Base-by-base conservation (phyloP, 1,284 basidiomycete species). In the Rhodofomes roseus region DNA sequence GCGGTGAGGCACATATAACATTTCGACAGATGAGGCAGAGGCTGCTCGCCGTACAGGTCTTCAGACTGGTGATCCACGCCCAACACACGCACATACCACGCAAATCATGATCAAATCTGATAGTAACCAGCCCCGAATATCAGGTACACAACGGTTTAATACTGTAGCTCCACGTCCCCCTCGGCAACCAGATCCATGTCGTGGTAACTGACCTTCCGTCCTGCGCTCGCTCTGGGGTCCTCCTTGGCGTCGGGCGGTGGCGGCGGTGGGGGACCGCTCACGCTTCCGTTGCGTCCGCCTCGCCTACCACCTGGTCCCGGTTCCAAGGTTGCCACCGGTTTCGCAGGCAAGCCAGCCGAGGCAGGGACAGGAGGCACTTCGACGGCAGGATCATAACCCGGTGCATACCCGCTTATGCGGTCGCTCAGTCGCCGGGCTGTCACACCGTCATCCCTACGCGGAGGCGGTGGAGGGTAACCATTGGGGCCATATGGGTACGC, bases 121-220 rank as follows among this genome's bases (percentile, higher is more conserved):
- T 31, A 37, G 40, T 25, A 36, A 58, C 31, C 11, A 41, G 27
- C 27, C 29, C 23, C 41, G 14, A 20, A 41, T 23, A 60, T 56
- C 63, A 60, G 53, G 65, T 69, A 55, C 65, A 69, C 68, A 20
- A 72, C 67, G 68, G 62, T 60, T 83, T 77, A 90, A 73, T 90
- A 90, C 66, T 80, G 84, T 76, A 91, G 74, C 74, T 91, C 90
- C 62, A 93, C 85, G 70, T 93, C 90, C 23, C 91, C 90, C 81
- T 93, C 90, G 36, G 90, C 90, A 63, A 93, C 91, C 69, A 89
- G 76, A 75, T 93, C 90, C 88, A 93, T 92, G 72, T 93, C 91
- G 70, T 93, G 88, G 69, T 93, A 93, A 74, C 90, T 92, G 60
- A 93, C 83, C 73, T 90, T 84, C 76, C 84, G 86, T 27, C 91